Evolutionary conservation across 2,329 filamentous ascomycete genomes (phyloP), one percentile per base, ranked within the genome.

Genomic region (Claviceps pazoutovae): DNA sequence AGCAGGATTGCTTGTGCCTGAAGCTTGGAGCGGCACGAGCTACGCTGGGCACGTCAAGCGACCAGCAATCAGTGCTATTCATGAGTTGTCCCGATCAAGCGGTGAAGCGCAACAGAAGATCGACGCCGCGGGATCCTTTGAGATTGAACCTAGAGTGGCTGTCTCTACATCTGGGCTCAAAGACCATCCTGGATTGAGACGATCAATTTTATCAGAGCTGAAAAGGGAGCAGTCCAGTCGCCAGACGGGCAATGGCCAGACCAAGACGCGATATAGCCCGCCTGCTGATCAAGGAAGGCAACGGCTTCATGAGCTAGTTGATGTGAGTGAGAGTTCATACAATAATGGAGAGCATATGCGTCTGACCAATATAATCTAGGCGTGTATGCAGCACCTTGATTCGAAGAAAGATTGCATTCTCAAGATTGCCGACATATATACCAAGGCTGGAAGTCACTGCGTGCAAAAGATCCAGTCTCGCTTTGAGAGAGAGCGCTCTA

Each of bases 401-500:
- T 41, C 43, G 19, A 51, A 51, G 42, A 41, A 37, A 37, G 38
- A 38, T 9, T 46, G 21, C 30, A 48, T 54, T n/a, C 21, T 42
- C 14, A 23, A 49, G 36, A 48, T 54, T 41, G 37, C 36, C n/a
- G 50, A 52, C 26, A 46, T 36, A 14, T 54, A 52, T 46, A 39
- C 41, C 30, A 48, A 19, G 19, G 50, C 37, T 44, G 53, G 53
- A 41, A 49, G 38, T 16, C 53, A 49, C 19, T 54, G 53, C 43
- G 50, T 54, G 6, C 43, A 50, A 14, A 54, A 46, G 47, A 54
- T 54, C 13, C 50, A 54, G 42, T 43, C 46, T 23, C 53, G 50
- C 6, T 54, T 52, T 21, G 36, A 39, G 13, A 46, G 23, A 44
- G 53, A 54, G 42, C 50, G 53, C 42, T 39, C 11, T 17, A 30